phyloP scores from a whole-genome alignment of 257 asterid genomes.

The Capsicum baccatum region DNA sequence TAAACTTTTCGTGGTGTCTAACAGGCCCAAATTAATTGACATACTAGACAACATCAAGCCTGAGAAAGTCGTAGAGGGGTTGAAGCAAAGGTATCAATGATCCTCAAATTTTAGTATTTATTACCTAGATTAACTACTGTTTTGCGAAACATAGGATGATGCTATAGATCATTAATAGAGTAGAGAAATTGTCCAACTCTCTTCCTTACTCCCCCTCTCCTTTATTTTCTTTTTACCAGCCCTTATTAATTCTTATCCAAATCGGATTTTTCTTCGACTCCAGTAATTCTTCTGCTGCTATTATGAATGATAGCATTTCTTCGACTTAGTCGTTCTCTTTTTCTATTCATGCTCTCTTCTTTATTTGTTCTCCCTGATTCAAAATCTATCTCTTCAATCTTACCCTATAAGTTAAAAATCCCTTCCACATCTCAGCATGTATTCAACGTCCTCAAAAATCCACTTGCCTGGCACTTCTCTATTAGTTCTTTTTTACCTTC shows the following conservation, averaged over 20 bases:
- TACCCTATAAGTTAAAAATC: background rate
- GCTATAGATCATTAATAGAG: background rate
- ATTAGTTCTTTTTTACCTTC: constrained; percentile 9
- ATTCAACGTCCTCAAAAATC: background rate
- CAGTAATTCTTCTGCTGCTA: background rate
- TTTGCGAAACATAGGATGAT: background rate
- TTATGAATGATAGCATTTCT: background rate
- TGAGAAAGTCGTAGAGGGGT: background rate
- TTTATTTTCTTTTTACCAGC: background rate
- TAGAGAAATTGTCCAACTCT: background rate
- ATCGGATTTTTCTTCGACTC: background rate
- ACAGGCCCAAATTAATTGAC: background rate
- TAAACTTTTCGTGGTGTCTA: background rate
- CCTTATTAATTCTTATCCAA: constrained; percentile 2
- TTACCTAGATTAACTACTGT: background rate
- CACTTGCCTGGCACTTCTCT: background rate
- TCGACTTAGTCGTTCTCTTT: constrained; percentile 11
- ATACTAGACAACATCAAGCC: background rate
- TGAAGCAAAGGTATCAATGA: background rate
- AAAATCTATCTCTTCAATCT: constrained; percentile 2
- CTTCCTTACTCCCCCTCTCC: background rate
- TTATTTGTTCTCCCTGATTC: background rate
- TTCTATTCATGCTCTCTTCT: constrained; percentile 12
- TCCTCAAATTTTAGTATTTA: background rate
- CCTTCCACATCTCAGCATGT: background rate